Base-by-base conservation (phyloP, 345 rosid species). In the Citrus mangshanensis region DNA sequence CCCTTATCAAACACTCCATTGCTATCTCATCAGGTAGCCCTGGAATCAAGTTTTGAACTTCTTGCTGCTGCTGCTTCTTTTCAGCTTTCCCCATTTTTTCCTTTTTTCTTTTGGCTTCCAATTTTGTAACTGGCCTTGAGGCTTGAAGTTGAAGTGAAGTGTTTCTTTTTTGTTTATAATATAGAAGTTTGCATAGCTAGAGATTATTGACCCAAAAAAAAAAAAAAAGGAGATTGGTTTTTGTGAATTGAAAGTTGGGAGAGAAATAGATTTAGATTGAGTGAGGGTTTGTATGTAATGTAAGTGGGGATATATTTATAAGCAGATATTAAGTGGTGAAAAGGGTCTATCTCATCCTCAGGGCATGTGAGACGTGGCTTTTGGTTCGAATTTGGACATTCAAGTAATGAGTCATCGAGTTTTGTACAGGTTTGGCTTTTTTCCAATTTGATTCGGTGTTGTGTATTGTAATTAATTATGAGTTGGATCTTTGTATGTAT, bases 11-110 rank as follows among this genome's bases (percentile, higher is more conserved):
- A 84, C 93, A 89, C 46, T 88, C 91, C 24, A 79, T 55, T 18
- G 88, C 89, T 69, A 89, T 81, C 30, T 86, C 91, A 8, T 81
- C 84, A 2, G 91, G 91, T 38, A 89, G 76, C 51, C 91, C 89
- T 40, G 91, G 87, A 77, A 89, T 88, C 66, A 89, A 78, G 67
- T 77, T 81, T 18, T 70, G 73, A 35, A 9, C 24, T 58, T 59
- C n/a, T 24, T 35, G 40, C 46, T 5, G 12, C 46, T 30, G 62
- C 25, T 32, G 32, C 13, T 59, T 32, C 58, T 28, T 37, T 7
- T 73, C 66, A 35, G 24, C 14, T 60, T 62, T 13, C 71, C 22
- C 24, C 35, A 30, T 63, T 13, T 27, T 63, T 63, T 27, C 13
- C 19, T 0, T 12, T 12, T 13, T 46, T 46, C 18, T 13, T 46